These are phyloP conservation scores for Alternaria ethzedia DNA, from an alignment of 2,329 filamentous ascomycete genomes.

Conservation along the genomic window DNA sequence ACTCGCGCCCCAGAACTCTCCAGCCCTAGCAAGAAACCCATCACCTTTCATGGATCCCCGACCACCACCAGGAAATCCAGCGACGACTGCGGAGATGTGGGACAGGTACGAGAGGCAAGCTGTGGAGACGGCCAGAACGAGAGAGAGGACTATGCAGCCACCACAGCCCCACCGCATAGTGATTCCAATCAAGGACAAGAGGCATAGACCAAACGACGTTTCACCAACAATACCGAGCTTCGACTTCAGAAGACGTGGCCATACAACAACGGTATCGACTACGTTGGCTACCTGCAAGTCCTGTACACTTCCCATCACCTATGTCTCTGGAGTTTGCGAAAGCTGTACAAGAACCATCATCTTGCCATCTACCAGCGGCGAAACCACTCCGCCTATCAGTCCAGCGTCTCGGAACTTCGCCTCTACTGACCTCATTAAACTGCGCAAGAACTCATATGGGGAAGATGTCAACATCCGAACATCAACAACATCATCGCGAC, in stretches of 20 bases:
- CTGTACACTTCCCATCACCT: slow-evolving; percentile 36
- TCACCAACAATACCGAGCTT: slow-evolving; percentile 27
- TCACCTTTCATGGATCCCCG: slow-evolving; percentile 38
- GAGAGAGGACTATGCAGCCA: slow-evolving; percentile 27
- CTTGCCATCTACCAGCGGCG: slow-evolving; percentile 22
- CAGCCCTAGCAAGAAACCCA: slow-evolving; percentile 30
- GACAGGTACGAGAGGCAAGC: slow-evolving; percentile 44
- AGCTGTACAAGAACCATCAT: slow-evolving; percentile 39
- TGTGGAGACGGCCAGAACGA: slow-evolving; percentile 38
- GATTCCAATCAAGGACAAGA: slow-evolving; percentile 27
- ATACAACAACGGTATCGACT: slow-evolving; percentile 16
- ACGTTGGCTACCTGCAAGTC: slow-evolving; percentile 40
- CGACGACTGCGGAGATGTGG: slow-evolving; percentile 41
- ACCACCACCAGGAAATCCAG: slow-evolving; percentile 34
- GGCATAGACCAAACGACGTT: not conserved
- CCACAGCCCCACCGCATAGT: slow-evolving; percentile 25
- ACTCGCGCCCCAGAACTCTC: slow-evolving; percentile 27
- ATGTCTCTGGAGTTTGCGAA: slow-evolving; percentile 38
- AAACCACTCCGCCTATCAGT: slow-evolving; percentile 37
- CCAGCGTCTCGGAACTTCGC: slow-evolving; percentile 32
- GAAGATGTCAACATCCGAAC: slow-evolving; percentile 16
- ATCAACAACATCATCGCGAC: slow-evolving; percentile 26
- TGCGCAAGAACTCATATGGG: slow-evolving; percentile 23
- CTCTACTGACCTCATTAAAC: slow-evolving; percentile 26
- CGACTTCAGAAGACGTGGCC: slow-evolving; percentile 29